Base-by-base conservation (phyloP, 2,329 filamentous ascomycete genomes). In the Xylariaceae sp. region DNA sequence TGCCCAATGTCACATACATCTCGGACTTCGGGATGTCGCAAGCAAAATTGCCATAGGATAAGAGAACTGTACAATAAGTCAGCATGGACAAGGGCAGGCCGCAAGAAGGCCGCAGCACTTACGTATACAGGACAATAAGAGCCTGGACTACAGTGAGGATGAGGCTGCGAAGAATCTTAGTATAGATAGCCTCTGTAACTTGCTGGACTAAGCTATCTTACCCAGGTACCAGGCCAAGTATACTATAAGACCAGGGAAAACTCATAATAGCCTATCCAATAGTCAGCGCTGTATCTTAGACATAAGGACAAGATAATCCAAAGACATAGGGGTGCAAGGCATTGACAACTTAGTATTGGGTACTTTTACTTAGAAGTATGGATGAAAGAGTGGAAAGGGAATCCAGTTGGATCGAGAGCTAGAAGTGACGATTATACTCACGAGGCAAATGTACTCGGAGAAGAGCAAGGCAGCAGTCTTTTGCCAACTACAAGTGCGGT, bases 1-100 rank as follows among this genome's bases (percentile, higher is more conserved):
- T 96, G 91, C n/a, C 92, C 93, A 70, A 97, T 90, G 71, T 97
- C 93, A 71, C 92, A 96, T 12, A 96, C 91, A 77, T 97, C 93
- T 66, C 92, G 87, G 58, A 96, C 87, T 73, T 97, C 91, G 1
- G 93, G 93, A 70, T 97, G 92, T 44, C 92, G 86, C 56, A 97
- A 77, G 72, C 93, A 97, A 69, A 96, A 96, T 72, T 93, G 87
- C 92, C 65, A 71, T 14, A 62, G 58, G 6, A 69, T 56, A 48
- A 69, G 61, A 16, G 67, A 67, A 6, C 61, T 73, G 34, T 41
- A 12, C 11, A 29, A 21, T 29, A 14, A 6, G 41, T 58, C 23
- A 51, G 37, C 52, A 45, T 16, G 23, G 24, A 31, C 6, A 26
- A 9, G 3, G n/a, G n/a, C 5, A 28, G 16, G 21, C 21, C 28